These are phyloP conservation scores for Aegilops longissima DNA, from an alignment of 176 grass and related monocot species.

Conservation along the genomic window DNA sequence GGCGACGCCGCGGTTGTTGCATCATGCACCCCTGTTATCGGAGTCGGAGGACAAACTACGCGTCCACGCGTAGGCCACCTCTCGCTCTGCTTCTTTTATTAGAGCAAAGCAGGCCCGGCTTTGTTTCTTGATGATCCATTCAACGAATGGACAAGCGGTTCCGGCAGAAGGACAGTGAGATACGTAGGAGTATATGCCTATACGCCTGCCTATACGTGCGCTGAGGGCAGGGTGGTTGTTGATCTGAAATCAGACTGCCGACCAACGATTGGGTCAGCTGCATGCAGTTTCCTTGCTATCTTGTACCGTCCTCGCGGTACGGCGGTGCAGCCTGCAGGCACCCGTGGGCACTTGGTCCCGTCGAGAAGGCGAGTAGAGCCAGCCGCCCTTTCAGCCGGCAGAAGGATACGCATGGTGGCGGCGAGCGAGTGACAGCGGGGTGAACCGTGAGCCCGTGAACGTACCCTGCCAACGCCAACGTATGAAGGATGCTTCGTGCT, in stretches of 20 bases:
- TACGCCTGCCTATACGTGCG: not conserved
- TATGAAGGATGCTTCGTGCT: slow-evolving; percentile 18
- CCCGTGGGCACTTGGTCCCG: slow-evolving; percentile 29
- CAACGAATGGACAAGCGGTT: no score
- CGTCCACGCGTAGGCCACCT: not conserved
- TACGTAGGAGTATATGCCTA: no score
- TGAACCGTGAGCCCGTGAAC: not conserved
- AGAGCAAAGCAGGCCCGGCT: not conserved
- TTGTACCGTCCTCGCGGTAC: not conserved
- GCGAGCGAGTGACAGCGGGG: not conserved
- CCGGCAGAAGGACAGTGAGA: not conserved
- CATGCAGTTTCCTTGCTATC: not conserved
- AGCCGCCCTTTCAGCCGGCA: not conserved
- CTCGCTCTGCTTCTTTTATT: not conserved
- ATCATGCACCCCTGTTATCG: not conserved
- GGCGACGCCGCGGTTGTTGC: slow-evolving; percentile 25
- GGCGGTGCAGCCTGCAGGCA: not conserved
- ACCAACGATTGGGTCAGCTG: not conserved
- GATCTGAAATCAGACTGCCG: not conserved
- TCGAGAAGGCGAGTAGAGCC: slow-evolving; percentile 10
- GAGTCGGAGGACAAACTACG: slow-evolving; percentile 11
- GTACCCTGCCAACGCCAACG: slow-evolving; percentile 20
- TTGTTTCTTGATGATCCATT: not conserved
- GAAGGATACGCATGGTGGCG: not conserved
- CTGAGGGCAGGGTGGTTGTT: not conserved